phyloP scores from a whole-genome alignment of 2,329 filamentous ascomycete genomes.

The Talaromyces sp. region DNA sequence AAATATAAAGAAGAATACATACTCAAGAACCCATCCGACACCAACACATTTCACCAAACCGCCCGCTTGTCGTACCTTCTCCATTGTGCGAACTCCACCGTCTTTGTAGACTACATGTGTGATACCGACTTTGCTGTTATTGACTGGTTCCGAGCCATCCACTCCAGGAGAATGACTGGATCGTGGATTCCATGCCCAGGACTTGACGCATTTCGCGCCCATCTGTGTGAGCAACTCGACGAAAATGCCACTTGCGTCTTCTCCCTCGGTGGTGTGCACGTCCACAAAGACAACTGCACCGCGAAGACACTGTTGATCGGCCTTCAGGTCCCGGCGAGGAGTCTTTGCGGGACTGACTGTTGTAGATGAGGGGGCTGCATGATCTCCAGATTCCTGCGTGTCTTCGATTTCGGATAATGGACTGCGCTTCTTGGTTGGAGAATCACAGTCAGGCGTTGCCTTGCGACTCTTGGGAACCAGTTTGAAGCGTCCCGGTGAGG shows the following conservation, averaged over 20 bases:
- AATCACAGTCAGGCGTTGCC: constrained; percentile 20
- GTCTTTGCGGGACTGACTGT: background rate
- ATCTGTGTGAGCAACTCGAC: constrained; percentile 72
- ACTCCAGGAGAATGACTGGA: constrained; percentile 35
- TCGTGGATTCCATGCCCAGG: constrained; percentile 69
- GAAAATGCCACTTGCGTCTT: constrained; percentile 75
- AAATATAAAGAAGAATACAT: constrained; percentile 40
- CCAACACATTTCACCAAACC: constrained; percentile 81
- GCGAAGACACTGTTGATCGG: constrained; percentile 47
- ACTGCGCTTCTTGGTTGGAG: constrained; percentile 20
- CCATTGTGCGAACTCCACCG: constrained; percentile 70
- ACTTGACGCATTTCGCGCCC: constrained; percentile 72
- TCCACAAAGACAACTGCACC: constrained; percentile 79
- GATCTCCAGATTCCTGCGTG: background rate
- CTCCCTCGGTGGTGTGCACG: constrained; percentile 74
- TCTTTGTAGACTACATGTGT: constrained; percentile 91
- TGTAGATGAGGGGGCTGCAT: background rate
- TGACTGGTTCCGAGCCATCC: constrained; percentile 28
- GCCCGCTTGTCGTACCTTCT: constrained; percentile 68
- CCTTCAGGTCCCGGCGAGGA: constrained; percentile 22
- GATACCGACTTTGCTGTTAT: constrained; percentile 58
- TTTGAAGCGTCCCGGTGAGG: constrained; percentile 26
- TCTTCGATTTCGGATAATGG: background rate
- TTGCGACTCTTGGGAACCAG: constrained; percentile 20
- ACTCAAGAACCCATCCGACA: constrained; percentile 84